Conservation (phyloP, 2,329 filamentous ascomycete species). For the Aspergillus sojae region DNA sequence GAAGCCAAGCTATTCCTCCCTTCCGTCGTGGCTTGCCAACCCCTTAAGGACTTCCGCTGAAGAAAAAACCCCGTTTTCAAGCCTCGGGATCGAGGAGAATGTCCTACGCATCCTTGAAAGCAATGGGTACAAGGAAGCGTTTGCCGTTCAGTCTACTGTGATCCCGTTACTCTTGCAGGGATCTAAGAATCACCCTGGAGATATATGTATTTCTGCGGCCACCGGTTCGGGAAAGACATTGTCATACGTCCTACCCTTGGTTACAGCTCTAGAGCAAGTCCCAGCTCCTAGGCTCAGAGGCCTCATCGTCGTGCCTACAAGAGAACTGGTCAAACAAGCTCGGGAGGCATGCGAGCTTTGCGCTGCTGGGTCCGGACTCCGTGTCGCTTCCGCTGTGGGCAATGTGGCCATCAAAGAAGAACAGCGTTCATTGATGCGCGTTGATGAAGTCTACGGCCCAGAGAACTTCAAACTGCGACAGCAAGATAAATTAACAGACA, state of each 20-base stretch:
- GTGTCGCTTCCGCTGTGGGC: conserved; percentile 80
- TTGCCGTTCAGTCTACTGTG: conserved; percentile 78
- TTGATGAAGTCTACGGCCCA: conserved; percentile 70
- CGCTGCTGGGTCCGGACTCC: conserved; percentile 69
- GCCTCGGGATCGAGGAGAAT: conserved; percentile 64
- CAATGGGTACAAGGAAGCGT: conserved; percentile 71
- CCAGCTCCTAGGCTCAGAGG: conserved; percentile 70
- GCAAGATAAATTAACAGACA: conserved; percentile 44
- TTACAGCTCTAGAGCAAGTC: conserved; percentile 71
- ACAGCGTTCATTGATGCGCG: conserved; percentile 63
- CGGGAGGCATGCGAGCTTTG: conserved; percentile 77
- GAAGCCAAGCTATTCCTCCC: conserved; percentile 71
- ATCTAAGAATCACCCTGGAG: conserved; percentile 65
- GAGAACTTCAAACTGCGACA: conserved; percentile 55
- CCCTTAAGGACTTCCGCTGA: conserved; percentile 70
- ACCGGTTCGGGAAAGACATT: conserved; percentile 96
- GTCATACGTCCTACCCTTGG: conserved; percentile 84
- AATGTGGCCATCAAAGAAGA: conserved; percentile 72
- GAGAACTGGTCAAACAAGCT: conserved; percentile 87
- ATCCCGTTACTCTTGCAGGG: conserved; percentile 77
- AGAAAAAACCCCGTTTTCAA: conserved; percentile 62
- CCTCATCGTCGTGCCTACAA: conserved; percentile 84
- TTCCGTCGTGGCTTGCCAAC: conserved; percentile 78
- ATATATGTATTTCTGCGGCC: conserved; percentile 86
- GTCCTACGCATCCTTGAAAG: conserved; percentile 64